Evolutionary conservation across 805 yeast species (phyloP).

Genomic region (Starmerella gropengiesseri): DNA sequence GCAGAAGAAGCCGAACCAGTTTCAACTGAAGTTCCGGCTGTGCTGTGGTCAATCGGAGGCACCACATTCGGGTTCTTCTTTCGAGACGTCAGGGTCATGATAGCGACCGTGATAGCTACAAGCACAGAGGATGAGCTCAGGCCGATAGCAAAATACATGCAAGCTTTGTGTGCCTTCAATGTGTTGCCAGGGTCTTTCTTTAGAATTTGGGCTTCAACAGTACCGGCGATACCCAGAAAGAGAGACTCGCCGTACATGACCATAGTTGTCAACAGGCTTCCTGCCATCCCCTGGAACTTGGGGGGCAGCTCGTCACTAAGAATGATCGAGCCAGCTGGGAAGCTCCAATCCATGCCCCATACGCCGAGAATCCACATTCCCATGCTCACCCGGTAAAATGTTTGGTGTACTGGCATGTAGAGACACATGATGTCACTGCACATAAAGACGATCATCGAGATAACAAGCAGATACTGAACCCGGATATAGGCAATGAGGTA

Average conservation of each 20-base stretch:
- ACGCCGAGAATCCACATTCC: slow-evolving; percentile 46
- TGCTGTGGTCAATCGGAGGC: background rate
- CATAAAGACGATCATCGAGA: slow-evolving; percentile 45
- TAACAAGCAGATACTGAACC: slow-evolving; percentile 41
- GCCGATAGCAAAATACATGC: slow-evolving; percentile 19
- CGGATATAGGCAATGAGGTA: slow-evolving; percentile 37
- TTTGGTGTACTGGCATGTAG: slow-evolving; percentile 42
- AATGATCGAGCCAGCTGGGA: slow-evolving; percentile 61
- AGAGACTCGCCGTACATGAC: slow-evolving; percentile 62
- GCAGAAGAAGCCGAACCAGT: background rate
- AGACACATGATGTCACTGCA: slow-evolving; percentile 20
- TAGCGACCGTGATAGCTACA: slow-evolving; percentile 12
- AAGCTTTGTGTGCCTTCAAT: slow-evolving; percentile 12
- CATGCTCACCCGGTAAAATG: slow-evolving; percentile 48
- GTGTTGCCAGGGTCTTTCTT: slow-evolving; percentile 13
- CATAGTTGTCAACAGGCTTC: slow-evolving; percentile 58
- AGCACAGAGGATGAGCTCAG: slow-evolving; percentile 16
- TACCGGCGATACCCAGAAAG: slow-evolving; percentile 59
- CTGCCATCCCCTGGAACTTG: slow-evolving; percentile 67
- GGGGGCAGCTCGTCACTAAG: slow-evolving; percentile 49
- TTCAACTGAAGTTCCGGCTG: background rate
- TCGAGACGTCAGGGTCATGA: slow-evolving; percentile 7
- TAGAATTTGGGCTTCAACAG: slow-evolving; percentile 18
- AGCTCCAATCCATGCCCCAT: slow-evolving; percentile 71
- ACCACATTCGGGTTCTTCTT: background rate